A percentile compares a stretch with the other conserved stretches of the same genome.
Evolutionary conservation across 2,329 filamentous ascomycete species (phyloP).

Genomic region (Aureobasidium lini): DNA sequence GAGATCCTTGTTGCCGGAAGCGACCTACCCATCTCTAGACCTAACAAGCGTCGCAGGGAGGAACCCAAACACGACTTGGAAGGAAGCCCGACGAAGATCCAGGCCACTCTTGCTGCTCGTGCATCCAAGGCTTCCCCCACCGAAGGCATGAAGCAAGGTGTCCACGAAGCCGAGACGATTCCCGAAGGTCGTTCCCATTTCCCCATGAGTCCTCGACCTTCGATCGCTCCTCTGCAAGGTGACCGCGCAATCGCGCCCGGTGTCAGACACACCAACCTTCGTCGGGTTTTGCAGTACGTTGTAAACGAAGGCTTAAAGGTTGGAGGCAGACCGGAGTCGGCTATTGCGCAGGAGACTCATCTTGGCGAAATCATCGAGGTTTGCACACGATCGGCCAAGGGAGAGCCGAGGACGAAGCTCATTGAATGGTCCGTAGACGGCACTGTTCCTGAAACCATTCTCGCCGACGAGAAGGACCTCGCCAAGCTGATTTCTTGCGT

Average conservation of each 20-base stretch:
- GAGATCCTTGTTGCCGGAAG: conserved; percentile 38
- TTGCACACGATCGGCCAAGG: conserved; percentile 36
- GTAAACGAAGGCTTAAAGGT: conserved; percentile 47
- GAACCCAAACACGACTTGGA: conserved; percentile 21
- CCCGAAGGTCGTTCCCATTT: background rate
- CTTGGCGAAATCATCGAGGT: conserved; percentile 44
- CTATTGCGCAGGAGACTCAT: conserved; percentile 39
- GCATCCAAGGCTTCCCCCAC: conserved; percentile 19
- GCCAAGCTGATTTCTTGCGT: conserved; percentile 58
- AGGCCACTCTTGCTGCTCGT: conserved; percentile 18
- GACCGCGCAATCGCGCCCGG: conserved; percentile 38
- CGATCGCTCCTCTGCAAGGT: background rate
- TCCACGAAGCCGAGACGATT: conserved; percentile 23
- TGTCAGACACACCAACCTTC: conserved; percentile 40
- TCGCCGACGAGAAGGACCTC: conserved; percentile 56
- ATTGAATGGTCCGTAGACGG: conserved; percentile 45
- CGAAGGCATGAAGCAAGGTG: conserved; percentile 21
- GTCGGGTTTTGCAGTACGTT: conserved; percentile 44
- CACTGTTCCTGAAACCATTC: conserved; percentile 46
- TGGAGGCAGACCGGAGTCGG: conserved; percentile 46
- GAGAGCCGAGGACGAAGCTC: conserved; percentile 37
- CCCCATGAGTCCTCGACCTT: background rate
- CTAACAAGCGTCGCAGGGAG: conserved; percentile 38
- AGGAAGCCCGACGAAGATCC: conserved; percentile 20
- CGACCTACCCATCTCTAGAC: conserved; percentile 32